These are phyloP conservation scores for Physaria fendleri DNA, from an alignment of 345 rosid species.

Conservation along the genomic window DNA sequence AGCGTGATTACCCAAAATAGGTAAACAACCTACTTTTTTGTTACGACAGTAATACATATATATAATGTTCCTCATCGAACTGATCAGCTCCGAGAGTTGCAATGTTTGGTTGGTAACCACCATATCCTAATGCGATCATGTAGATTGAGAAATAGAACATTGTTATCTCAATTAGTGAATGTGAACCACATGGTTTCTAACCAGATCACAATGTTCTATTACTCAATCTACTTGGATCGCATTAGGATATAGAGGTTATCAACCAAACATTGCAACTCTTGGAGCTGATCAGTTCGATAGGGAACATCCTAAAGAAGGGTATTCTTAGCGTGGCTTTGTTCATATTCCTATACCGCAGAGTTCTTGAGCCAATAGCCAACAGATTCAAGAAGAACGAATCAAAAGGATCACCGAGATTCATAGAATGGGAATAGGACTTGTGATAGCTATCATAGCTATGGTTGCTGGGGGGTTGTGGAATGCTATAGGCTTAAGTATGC, in stretches of 20 bases:
- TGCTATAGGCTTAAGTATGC: slow-evolving; percentile 67
- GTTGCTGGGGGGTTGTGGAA: slow-evolving; percentile 85
- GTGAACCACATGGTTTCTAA: slow-evolving; percentile 72
- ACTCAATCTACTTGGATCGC: slow-evolving; percentile 86
- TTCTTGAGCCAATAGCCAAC: slow-evolving; percentile 63
- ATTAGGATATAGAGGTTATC: slow-evolving; percentile 93
- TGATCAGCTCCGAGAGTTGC: slow-evolving; percentile 98
- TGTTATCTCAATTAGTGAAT: slow-evolving; percentile 56
- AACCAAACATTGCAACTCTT: slow-evolving; percentile 91
- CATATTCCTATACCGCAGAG: slow-evolving; percentile 77
- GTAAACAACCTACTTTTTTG: too few relatives aligned
- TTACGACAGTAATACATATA: too few relatives aligned
- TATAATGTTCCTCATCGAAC: slow-evolving; percentile 87
- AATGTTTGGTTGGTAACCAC: slow-evolving; percentile 97
- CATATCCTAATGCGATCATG: slow-evolving; percentile 85
- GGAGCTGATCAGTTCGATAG: slow-evolving; percentile 98
- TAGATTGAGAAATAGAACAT: slow-evolving; percentile 86
- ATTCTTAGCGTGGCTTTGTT: slow-evolving; percentile 82
- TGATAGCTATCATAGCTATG: slow-evolving; percentile 90
- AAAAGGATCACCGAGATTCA: slow-evolving; percentile 83
- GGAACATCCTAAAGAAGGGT: slow-evolving; percentile 77
- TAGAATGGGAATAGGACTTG: slow-evolving; percentile 94
- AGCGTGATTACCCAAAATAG: too few relatives aligned
- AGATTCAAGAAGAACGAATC: slow-evolving; percentile 44
- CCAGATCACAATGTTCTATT: slow-evolving; percentile 68